Base-by-base conservation (phyloP, 2,329 filamentous ascomycete genomes). In the Diaporthe citri region DNA sequence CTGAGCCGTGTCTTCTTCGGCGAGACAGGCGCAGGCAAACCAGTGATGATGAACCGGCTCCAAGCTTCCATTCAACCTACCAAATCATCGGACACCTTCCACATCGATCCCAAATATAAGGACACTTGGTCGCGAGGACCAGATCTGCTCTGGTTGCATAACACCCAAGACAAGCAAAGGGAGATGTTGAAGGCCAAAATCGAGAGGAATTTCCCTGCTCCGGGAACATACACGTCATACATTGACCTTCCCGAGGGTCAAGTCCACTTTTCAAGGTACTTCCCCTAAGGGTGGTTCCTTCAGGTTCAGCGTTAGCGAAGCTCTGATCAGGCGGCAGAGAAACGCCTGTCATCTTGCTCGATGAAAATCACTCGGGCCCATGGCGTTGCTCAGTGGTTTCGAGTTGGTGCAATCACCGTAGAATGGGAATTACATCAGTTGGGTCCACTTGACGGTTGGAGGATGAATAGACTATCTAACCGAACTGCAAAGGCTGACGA, bases 51-150 rank as follows among this genome's bases (percentile, higher is more conserved):
- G 41, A 6, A 12, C 22, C 22, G 7, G 41, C 41, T 10, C 17
- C 55, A 28, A 13, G 17, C 15, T 7, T 41, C 9, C 17, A 28
- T 3, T 15, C 28, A 12, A 10, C 52, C 55, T 25, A 20, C 12
- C 28, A 48, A 39, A 7, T 6, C 22, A 59, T 20, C 39, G 17
- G 7, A 15, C 28, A 34, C 4, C 39, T 39, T 13, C 36, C 36
- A 39, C 36, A 60, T 28, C 22, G 69, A 71, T 25, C 69, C 55
- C 36, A 34, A 17, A 1, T 17, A 71, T 7, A 71, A 60, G 31
- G 55, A 60, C 31, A 60, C 69, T 20, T 60, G 69, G 69, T 51
- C 69, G 2, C 41, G 22, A 22, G 41, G 69, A 8, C 41, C 69
- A 10, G 55, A 60, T 39, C 5, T 59, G 15, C 69, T 60, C 2